Evolutionary conservation across 805 yeast species (phyloP).

Genomic region (Hanseniaspora guilliermondii): DNA sequence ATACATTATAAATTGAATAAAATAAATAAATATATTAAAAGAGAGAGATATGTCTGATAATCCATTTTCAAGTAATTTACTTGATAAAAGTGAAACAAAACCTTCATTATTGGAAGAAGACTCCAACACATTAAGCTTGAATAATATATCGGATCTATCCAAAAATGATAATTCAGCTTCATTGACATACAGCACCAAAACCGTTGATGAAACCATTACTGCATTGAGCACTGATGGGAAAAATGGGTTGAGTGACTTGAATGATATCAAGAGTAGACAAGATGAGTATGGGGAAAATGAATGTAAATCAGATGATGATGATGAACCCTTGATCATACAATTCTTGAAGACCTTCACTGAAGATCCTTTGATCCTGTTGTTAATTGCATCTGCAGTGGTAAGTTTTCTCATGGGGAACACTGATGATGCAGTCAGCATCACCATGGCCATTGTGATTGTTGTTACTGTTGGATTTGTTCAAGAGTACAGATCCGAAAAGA

Average conservation of each 20-base stretch:
- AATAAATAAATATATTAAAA: too few relatives aligned
- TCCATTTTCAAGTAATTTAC: conserved; percentile 22
- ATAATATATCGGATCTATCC: conserved; percentile 15
- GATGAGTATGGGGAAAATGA: conserved; percentile 73
- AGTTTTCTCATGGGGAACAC: conserved; percentile 89
- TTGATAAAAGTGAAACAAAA: conserved; percentile 13
- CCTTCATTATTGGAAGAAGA: conserved; percentile 9
- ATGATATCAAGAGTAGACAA: conserved; percentile 62
- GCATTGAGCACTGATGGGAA: conserved; percentile 49
- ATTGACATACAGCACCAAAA: conserved; percentile 44
- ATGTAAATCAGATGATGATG: conserved; percentile 62
- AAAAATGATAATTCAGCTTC: conserved; percentile 41
- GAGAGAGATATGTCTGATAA: conserved; percentile 28
- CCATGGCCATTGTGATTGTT: conserved; percentile 83
- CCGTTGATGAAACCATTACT: conserved; percentile 52
- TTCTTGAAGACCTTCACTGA: conserved; percentile 72
- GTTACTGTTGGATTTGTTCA: conserved; percentile 96
- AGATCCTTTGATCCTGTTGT: conserved; percentile 77
- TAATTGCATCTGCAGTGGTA: conserved; percentile 80
- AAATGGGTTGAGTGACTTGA: conserved; percentile 53
- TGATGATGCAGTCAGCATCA: conserved; percentile 90
- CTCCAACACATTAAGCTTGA: neutral
- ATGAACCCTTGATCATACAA: conserved; percentile 39
- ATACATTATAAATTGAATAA: too few relatives aligned
- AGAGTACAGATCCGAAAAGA: conserved; percentile 90